Conservation (phyloP, 2,329 filamentous ascomycete genomes). For the Pseudogymnoascus verrucosus region DNA sequence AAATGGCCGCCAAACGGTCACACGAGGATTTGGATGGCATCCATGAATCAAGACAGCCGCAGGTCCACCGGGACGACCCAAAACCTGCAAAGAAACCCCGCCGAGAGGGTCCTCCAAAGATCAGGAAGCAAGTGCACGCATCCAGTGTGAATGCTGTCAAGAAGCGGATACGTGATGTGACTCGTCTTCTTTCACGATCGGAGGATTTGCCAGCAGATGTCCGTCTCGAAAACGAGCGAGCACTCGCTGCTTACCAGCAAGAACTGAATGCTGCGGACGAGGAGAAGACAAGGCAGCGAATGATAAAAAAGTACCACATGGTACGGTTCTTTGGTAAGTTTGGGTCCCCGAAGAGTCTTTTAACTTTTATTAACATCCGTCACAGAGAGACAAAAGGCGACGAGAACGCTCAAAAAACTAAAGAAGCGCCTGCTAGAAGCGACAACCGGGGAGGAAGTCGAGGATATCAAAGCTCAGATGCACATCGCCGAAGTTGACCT, state of each 20-base stretch:
- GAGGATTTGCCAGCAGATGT: slow-evolving; percentile 60
- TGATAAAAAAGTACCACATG: slow-evolving; percentile 77
- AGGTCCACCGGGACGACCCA: slow-evolving; percentile 18
- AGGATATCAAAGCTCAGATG: slow-evolving; percentile 47
- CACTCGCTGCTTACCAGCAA: slow-evolving; percentile 57
- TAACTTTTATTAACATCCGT: slow-evolving; percentile 12
- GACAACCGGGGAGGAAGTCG: slow-evolving; percentile 43
- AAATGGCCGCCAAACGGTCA: slow-evolving; percentile 27
- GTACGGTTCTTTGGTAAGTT: slow-evolving; percentile 70
- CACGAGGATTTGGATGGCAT: slow-evolving; percentile 19
- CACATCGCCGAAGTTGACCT: slow-evolving; percentile 65
- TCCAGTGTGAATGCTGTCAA: slow-evolving; percentile 52
- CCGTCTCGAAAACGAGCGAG: slow-evolving; percentile 61
- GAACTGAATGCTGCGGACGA: slow-evolving; percentile 53
- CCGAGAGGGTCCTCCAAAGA: slow-evolving; percentile 20
- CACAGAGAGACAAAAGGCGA: slow-evolving; percentile 65
- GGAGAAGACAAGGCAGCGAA: slow-evolving; percentile 55
- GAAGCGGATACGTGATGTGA: slow-evolving; percentile 62
- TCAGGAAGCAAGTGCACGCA: slow-evolving; percentile 25
- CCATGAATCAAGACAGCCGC: slow-evolving; percentile 26
- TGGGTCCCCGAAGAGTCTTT: slow-evolving; percentile 8
- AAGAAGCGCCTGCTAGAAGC: slow-evolving; percentile 47
- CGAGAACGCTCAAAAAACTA: slow-evolving; percentile 57
- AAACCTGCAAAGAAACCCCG: slow-evolving; percentile 27
- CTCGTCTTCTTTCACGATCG: slow-evolving; percentile 54